Evolutionary conservation across 2,329 filamentous ascomycete genomes (phyloP), one percentile per base, ranked within the genome.

Genomic region (Neonectria punicea): DNA sequence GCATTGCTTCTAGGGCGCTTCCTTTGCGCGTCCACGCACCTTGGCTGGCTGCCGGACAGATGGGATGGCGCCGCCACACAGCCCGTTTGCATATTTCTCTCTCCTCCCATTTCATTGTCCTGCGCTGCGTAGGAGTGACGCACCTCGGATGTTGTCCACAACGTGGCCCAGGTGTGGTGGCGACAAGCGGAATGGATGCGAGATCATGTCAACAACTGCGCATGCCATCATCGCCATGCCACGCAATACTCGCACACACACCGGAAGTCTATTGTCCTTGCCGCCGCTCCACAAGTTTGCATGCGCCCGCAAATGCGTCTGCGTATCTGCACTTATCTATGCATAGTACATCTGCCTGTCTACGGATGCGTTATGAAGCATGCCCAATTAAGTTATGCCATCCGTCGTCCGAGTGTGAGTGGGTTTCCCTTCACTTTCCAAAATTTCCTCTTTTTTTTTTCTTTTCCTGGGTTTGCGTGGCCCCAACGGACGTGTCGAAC

Each of bases 1-100:
- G 39, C 61, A 44, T 53, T 70, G 30, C 32, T 71, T 72, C 68
- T 70, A 66, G 61, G 34, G 5, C 49, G 44, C 62, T 73, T 73
- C 70, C 65, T 58, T 60, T 59, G 32, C 5, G 67, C 47, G 55
- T 65, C 41, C 36, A 44, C 32, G 54, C 47, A 46, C 34, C 20
- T 25, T 55, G 28, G 50, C 47, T 44, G 36, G 36, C 44, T 55
- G 32, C 50, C 63, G 69, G 69, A 3, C 56, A 66, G 69, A 55
- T 43, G 50, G 65, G 70, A 65, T 72, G 67, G 69, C 69, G 63
- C 56, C 66, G 59, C 63, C 63, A 68, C 66, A 46, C 14, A 43
- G 20, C 16, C 13, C 36, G 7, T 39, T 66, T n/a, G 25, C 34
- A n/a, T 30, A 25, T 25, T 43, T 30, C 18, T 43, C 20, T 22